phyloP scores from a whole-genome alignment of 2,329 filamentous ascomycete species.

The Dactylellina drechsleri region DNA sequence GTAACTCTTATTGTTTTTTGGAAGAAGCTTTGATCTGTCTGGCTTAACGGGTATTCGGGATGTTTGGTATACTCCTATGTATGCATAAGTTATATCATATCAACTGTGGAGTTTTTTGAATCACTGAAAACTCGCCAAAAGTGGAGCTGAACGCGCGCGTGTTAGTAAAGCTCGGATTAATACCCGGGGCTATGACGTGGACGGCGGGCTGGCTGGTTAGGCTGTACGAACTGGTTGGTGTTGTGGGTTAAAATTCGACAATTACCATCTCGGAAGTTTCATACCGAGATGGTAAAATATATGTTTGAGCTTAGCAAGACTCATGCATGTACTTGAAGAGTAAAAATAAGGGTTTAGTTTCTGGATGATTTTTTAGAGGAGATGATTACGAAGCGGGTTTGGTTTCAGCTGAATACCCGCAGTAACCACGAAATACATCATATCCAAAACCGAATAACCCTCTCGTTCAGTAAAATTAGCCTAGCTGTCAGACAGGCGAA shows the following conservation, averaged over 20 bases:
- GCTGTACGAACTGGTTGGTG: background rate
- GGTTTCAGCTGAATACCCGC: no score
- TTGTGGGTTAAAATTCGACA: background rate
- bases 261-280: conserved; percentile 5
- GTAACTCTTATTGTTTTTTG: no score
- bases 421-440: background rate
- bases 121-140: no score
- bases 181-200: conserved; percentile 21
- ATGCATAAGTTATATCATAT: background rate
- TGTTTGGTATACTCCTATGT: no score
- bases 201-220: background rate
- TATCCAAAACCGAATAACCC: background rate
- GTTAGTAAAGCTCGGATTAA: background rate
- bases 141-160: background rate
- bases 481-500: conserved; percentile 21
- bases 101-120: background rate
- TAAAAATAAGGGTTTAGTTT: no score
- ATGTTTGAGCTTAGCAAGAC: background rate
- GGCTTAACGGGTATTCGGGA: no score
- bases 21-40: no score
- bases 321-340: no score
- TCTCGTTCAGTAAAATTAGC: conserved; percentile 20
- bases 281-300: conserved; percentile 2
- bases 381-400: no score
- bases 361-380: no score